phyloP scores from a whole-genome alignment of 331 rosid species.

The Erythrophleum ivorense region DNA sequence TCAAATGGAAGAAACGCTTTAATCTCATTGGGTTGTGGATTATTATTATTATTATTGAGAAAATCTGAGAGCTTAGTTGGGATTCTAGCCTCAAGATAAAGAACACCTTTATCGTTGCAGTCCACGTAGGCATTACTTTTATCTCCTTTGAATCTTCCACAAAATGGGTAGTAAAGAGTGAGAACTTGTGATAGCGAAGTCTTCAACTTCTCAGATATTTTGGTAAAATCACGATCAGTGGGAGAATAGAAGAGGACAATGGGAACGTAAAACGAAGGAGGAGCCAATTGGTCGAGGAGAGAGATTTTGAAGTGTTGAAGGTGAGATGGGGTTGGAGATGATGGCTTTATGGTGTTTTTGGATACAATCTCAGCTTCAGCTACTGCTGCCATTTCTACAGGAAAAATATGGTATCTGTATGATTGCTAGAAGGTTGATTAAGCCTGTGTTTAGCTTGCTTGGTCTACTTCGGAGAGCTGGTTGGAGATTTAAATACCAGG shows the following conservation, averaged over 20 bases:
- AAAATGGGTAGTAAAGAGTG: slow-evolving; percentile 26
- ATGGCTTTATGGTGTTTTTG: slow-evolving; percentile 20
- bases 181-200: background rate
- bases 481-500: background rate
- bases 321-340: slow-evolving; percentile 23
- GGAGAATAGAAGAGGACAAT: slow-evolving; percentile 25
- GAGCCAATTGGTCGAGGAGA: slow-evolving; percentile 28
- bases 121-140: background rate
- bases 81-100: background rate
- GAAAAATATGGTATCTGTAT: too few relatives aligned
- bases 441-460: background rate
- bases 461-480: background rate
- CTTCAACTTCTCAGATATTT: background rate
- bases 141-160: slow-evolving; percentile 6
- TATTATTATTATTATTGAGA: background rate
- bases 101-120: slow-evolving; percentile 27
- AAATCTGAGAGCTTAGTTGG: background rate
- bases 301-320: slow-evolving; percentile 23
- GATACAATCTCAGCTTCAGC: slow-evolving; percentile 3
- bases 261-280: slow-evolving; percentile 11
- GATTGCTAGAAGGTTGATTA: too few relatives aligned
- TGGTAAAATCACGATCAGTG: background rate
- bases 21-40: background rate
- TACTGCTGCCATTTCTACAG: background rate
- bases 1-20: slow-evolving; percentile 22